Evolutionary conservation across 176 grass and related monocot species (phyloP).

Genomic region (Eleusine coracana): DNA sequence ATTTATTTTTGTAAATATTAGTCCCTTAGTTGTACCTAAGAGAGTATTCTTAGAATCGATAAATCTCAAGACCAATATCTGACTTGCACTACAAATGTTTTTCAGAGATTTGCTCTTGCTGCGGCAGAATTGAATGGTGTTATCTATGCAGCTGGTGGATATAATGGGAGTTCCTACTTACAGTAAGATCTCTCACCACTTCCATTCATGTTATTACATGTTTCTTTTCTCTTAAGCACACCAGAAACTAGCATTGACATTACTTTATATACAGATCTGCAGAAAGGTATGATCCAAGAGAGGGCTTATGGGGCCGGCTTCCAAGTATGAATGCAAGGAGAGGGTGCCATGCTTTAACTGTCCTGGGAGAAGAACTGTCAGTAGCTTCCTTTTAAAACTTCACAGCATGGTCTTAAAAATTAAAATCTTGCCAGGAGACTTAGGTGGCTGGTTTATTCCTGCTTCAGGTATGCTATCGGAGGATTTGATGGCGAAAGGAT

Average conservation of each 20-base stretch:
- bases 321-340: slow-evolving; percentile 76
- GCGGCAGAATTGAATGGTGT: slow-evolving; percentile 60
- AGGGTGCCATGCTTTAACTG: slow-evolving; percentile 66
- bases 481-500: slow-evolving; percentile 63
- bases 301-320: slow-evolving; percentile 77
- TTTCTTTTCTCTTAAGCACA: not conserved
- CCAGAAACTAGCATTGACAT: slow-evolving; percentile 30
- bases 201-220: slow-evolving; percentile 9
- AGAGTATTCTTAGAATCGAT: slow-evolving; percentile 5
- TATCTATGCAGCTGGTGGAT: slow-evolving; percentile 77
- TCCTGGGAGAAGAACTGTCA: slow-evolving; percentile 60
- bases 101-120: slow-evolving; percentile 81
- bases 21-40: not conserved
- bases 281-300: slow-evolving; percentile 95
- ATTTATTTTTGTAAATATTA: slow-evolving; percentile 7
- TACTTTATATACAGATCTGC: slow-evolving; percentile 54
- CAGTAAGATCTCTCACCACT: slow-evolving; percentile 51
- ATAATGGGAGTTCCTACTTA: slow-evolving; percentile 68
- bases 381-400: slow-evolving; percentile 25
- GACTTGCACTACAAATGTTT: slow-evolving; percentile 31
- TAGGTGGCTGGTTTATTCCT: slow-evolving; percentile 12
- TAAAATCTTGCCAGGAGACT: slow-evolving; percentile 15
- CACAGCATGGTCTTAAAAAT: not conserved
- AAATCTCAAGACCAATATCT: slow-evolving; percentile 35
- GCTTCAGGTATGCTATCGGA: slow-evolving; percentile 79